A percentile compares a stretch with the other conserved stretches of the same genome.
These are phyloP conservation scores for Candida piceae DNA, from an alignment of 805 yeast species.

Conservation along the genomic window DNA sequence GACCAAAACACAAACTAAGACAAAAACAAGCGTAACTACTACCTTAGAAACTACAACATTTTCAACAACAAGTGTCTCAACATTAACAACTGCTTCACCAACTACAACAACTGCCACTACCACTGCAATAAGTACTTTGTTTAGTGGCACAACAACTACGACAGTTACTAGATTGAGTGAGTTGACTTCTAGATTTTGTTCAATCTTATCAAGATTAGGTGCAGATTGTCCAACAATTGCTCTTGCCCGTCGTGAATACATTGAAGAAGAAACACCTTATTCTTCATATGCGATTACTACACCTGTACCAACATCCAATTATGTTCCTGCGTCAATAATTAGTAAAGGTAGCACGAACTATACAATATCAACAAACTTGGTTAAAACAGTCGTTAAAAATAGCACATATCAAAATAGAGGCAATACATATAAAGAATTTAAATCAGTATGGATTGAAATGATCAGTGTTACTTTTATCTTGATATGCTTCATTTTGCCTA, in stretches of 20 bases:
- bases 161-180: constrained; percentile 12
- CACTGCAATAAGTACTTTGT: constrained; percentile 4
- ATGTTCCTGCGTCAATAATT: no score
- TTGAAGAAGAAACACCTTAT: constrained; percentile 1
- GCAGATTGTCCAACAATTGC: constrained; percentile 13
- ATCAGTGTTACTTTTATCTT: no score
- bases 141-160: constrained; percentile 8
- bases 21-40: constrained; percentile 9
- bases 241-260: constrained; percentile 7
- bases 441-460: no score
- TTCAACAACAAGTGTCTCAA: constrained; percentile 5
- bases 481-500: no score
- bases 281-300: no score
- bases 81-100: constrained; percentile 5
- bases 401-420: no score
- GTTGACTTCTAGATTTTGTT: constrained; percentile 16
- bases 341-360: no score
- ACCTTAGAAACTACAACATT: constrained; percentile 5
- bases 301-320: no score
- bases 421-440: no score
- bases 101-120: constrained; percentile 8
- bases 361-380: no score
- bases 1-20: no score
- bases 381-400: no score
- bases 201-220: constrained; percentile 14